These are phyloP conservation scores for Scheffersomyces ergatensis DNA, from an alignment of 805 yeast species.

Conservation along the genomic window DNA sequence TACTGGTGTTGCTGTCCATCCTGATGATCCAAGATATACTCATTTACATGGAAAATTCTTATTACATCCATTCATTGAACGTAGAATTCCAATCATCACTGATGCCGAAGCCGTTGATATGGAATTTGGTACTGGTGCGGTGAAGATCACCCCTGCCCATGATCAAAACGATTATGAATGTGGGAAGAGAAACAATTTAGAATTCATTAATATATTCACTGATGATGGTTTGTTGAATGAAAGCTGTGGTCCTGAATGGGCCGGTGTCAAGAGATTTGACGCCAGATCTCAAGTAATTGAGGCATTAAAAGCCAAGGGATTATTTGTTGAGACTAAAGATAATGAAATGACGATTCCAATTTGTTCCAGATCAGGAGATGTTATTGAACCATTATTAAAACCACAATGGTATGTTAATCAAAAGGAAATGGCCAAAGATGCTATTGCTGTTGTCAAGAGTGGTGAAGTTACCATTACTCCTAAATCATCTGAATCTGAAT, in stretches of 20 bases:
- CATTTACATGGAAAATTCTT: slow-evolving; percentile 95
- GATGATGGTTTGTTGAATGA: slow-evolving; percentile 91
- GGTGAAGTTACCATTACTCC: slow-evolving; percentile 85
- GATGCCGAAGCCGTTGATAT: slow-evolving; percentile 96
- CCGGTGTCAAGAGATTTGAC: slow-evolving; percentile 89
- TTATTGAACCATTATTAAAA: slow-evolving; percentile 93
- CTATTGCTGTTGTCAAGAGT: slow-evolving; percentile 77
- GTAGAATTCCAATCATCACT: slow-evolving; percentile 81
- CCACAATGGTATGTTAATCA: slow-evolving; percentile 99
- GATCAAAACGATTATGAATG: slow-evolving; percentile 95
- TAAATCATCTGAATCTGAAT: slow-evolving; percentile 87
- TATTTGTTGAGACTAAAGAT: slow-evolving; percentile 77
- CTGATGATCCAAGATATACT: slow-evolving; percentile 86
- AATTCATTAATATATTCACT: slow-evolving; percentile 83
- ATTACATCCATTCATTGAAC: slow-evolving; percentile 84
- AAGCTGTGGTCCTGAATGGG: slow-evolving; percentile 84
- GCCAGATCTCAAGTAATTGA: slow-evolving; percentile 86
- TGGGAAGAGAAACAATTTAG: slow-evolving; percentile 91
- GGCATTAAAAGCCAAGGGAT: slow-evolving; percentile 66
- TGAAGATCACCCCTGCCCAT: slow-evolving; percentile 97
- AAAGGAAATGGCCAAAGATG: slow-evolving; percentile 81
- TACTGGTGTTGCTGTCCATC: slow-evolving; percentile 97
- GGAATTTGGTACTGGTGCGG: slow-evolving; percentile 99
- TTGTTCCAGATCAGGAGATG: slow-evolving; percentile 95
- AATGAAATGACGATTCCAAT: slow-evolving; percentile 94